Conservation (phyloP, 139 green algal genomes). For the Limnomonas spitsbergensis region DNA sequence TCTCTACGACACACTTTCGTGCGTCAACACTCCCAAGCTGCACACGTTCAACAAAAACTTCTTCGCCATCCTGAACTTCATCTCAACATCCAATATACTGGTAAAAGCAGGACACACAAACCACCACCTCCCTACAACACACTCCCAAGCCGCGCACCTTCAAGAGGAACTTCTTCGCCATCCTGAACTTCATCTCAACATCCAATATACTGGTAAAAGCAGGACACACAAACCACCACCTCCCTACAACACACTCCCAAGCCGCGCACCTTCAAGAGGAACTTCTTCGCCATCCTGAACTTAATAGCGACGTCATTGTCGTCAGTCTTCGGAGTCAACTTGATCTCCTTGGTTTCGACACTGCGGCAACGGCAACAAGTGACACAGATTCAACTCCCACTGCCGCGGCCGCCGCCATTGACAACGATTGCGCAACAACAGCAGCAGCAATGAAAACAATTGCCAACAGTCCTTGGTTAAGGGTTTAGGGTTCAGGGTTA, state of each 20-base stretch:
- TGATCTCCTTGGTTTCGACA: conserved; percentile 46
- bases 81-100: too few relatives aligned
- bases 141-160: conserved; percentile 27
- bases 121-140: background rate
- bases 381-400: background rate
- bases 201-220: too few relatives aligned
- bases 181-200: conserved; percentile 36
- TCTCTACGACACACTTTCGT: background rate
- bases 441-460: too few relatives aligned
- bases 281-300: conserved; percentile 36
- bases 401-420: background rate
- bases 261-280: conserved; percentile 37
- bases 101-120: too few relatives aligned
- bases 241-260: background rate
- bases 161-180: conserved; percentile 36
- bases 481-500: too few relatives aligned
- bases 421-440: background rate
- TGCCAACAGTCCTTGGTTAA: too few relatives aligned
- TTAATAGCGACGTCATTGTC: conserved; percentile 34
- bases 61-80: too few relatives aligned
- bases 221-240: too few relatives aligned
- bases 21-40: background rate
- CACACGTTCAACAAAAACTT: too few relatives aligned
- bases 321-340: conserved; percentile 40
- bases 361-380: conserved; percentile 3